phyloP scores from a whole-genome alignment of 2,329 filamentous ascomycete species.

The Ophiostoma tasmaniense region DNA sequence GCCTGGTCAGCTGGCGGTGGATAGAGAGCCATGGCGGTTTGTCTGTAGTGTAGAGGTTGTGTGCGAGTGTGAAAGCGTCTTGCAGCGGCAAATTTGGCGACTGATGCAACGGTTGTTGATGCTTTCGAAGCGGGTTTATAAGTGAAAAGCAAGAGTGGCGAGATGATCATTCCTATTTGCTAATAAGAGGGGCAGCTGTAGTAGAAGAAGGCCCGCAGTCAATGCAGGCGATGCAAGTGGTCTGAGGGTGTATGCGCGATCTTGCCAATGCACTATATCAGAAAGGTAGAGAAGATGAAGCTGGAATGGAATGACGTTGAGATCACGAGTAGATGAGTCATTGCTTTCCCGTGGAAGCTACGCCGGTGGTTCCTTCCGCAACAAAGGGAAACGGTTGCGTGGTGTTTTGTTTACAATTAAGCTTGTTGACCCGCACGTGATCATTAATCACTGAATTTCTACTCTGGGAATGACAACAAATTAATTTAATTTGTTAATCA shows the following conservation, averaged over 20 bases:
- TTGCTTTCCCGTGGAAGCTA: neutral
- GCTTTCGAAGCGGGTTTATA: neutral
- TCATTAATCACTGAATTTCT: neutral
- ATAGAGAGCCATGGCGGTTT: slow-evolving; percentile 18
- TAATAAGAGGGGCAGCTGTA: slow-evolving; percentile 3
- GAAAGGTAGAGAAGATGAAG: neutral
- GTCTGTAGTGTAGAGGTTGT: neutral
- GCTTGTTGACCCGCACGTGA: neutral
- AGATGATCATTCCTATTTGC: neutral
- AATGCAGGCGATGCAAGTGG: neutral
- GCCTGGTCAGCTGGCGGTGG: slow-evolving; percentile 10
- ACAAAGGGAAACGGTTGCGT: neutral
- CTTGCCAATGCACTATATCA: neutral
- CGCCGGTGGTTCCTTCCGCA: neutral
- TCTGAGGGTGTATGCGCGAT: neutral
- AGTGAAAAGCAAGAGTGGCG: neutral
- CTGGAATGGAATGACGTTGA: neutral
- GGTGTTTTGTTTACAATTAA: neutral
- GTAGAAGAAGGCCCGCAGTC: slow-evolving; percentile 1
- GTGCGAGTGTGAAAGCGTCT: slow-evolving; percentile 2
- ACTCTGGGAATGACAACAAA: neutral
- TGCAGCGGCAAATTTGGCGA: too few relatives aligned
- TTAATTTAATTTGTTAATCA: neutral
- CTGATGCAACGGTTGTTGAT: neutral
- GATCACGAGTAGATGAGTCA: neutral